phyloP scores from a whole-genome alignment of 805 yeast genomes.

The Danielia reshetovae region DNA sequence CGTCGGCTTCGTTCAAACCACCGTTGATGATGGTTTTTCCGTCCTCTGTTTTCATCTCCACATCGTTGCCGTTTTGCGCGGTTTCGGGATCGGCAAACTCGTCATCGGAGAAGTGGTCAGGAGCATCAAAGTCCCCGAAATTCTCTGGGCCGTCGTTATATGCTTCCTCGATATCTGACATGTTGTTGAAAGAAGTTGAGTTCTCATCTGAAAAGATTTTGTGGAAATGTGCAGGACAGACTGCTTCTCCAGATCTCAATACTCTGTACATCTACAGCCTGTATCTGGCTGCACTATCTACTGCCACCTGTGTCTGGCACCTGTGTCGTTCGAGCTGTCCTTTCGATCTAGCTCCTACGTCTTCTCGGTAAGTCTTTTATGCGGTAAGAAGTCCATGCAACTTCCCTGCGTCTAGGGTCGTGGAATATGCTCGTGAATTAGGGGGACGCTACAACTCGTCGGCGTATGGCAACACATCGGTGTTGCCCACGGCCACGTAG shows the following conservation, averaged over 20 bases:
- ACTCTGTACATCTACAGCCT: too few relatives aligned
- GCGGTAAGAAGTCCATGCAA: too few relatives aligned
- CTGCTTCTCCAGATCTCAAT: too few relatives aligned
- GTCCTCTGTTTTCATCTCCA: slow-evolving; percentile 55
- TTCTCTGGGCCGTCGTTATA: slow-evolving; percentile 69
- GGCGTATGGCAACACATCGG: slow-evolving; percentile 78
- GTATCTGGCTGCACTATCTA: too few relatives aligned
- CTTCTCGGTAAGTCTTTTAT: too few relatives aligned
- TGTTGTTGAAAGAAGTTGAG: slow-evolving; percentile 9
- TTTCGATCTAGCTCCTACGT: too few relatives aligned
- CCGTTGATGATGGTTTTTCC: slow-evolving; percentile 73
- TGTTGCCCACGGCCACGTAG: slow-evolving; percentile 88
- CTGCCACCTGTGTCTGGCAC: too few relatives aligned
- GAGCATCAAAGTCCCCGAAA: slow-evolving; percentile 77
- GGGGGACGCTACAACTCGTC: slow-evolving; percentile 65
- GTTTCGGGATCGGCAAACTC: slow-evolving; percentile 42
- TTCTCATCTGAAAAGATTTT: slow-evolving; percentile 2
- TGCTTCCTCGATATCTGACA: slow-evolving; percentile 45
- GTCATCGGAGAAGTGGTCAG: slow-evolving; percentile 74
- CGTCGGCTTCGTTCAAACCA: slow-evolving; percentile 59
- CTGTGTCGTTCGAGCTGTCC: too few relatives aligned
- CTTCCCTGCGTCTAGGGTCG: too few relatives aligned
- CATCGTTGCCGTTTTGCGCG: slow-evolving; percentile 25
- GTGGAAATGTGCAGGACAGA: too few relatives aligned
- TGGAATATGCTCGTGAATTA: slow-evolving; percentile 14